Evolutionary conservation across 768 basidiomycete genomes (phyloP).

Genomic region (Suillus alpinus): DNA sequence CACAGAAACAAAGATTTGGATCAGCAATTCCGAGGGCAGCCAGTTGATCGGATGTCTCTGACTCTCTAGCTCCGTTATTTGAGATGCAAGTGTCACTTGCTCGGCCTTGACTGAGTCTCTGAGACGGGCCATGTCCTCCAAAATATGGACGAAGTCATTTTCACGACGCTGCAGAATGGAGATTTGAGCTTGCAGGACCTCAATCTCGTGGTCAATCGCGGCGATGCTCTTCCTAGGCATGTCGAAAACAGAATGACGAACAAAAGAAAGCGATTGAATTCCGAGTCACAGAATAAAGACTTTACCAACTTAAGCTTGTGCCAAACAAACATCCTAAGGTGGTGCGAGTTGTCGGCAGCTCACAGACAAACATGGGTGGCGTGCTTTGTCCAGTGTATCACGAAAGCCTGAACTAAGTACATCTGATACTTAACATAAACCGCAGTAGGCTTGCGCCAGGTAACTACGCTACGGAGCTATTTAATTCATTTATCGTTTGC

Average conservation of each 20-base stretch:
- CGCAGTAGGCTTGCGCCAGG: neutral
- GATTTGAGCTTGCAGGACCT: slow-evolving; percentile 37
- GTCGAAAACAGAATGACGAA: neutral
- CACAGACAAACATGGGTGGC: neutral
- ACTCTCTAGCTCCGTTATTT: slow-evolving; percentile 34
- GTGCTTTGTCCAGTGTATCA: neutral
- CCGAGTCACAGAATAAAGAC: neutral
- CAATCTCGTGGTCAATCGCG: slow-evolving; percentile 36
- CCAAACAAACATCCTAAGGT: neutral
- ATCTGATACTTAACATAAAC: neutral
- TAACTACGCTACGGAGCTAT: neutral
- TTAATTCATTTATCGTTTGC: neutral
- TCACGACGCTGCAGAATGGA: slow-evolving; percentile 35
- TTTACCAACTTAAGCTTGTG: neutral
- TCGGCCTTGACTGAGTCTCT: slow-evolving; percentile 35
- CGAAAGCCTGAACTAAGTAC: neutral
- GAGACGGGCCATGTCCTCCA: slow-evolving; percentile 39
- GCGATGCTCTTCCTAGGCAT: slow-evolving; percentile 27
- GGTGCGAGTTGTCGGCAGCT: neutral
- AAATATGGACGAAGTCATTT: slow-evolving; percentile 37
- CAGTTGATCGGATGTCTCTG: slow-evolving; percentile 47
- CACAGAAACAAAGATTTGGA: slow-evolving; percentile 39
- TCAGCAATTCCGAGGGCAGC: slow-evolving; percentile 49
- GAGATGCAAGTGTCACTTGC: slow-evolving; percentile 28
- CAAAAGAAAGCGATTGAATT: neutral